Evolutionary conservation across 2,329 filamentous ascomycete species (phyloP).

Genomic region (Paecilomyces variotii): DNA sequence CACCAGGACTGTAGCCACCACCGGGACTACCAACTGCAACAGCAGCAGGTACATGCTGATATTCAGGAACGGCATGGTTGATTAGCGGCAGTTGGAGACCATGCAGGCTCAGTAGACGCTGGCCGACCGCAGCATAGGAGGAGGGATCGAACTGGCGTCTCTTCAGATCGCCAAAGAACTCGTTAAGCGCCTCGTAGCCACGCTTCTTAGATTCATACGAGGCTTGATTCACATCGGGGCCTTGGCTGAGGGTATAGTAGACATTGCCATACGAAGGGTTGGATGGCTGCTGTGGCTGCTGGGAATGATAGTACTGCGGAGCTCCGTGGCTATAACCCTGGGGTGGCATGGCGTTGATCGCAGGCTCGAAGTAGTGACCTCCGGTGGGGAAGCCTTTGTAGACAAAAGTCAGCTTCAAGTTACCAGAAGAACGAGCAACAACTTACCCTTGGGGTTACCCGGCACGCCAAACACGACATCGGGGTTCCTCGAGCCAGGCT

Average conservation of each 20-base stretch:
- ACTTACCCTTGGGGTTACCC: conserved; percentile 29
- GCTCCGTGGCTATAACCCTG: conserved; percentile 35
- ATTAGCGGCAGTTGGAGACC: conserved; percentile 56
- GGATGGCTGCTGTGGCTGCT: conserved; percentile 46
- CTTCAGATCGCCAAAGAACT: conserved; percentile 91
- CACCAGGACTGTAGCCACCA: conserved; percentile 46
- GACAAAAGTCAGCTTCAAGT: conserved; percentile 5
- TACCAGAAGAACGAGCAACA: not conserved
- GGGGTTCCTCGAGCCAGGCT: conserved; percentile 44
- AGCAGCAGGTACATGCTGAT: conserved; percentile 45
- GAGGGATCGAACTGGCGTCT: conserved; percentile 80
- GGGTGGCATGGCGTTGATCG: conserved; percentile 41
- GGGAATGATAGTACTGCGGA: conserved; percentile 47
- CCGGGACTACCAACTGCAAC: conserved; percentile 47
- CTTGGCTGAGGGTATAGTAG: conserved; percentile 65
- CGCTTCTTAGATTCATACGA: conserved; percentile 70
- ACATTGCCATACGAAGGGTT: conserved; percentile 60
- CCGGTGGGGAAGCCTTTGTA: conserved; percentile 23
- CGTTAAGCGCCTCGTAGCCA: conserved; percentile 78
- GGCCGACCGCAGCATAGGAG: conserved; percentile 86
- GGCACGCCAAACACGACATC: conserved; percentile 32
- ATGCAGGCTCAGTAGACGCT: conserved; percentile 76
- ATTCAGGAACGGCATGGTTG: conserved; percentile 47
- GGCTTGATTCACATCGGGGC: conserved; percentile 56
- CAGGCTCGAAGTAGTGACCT: conserved; percentile 49